Conservation (phyloP, 1,139 yeast genomes). For the Scheffersomyces insectosa region DNA sequence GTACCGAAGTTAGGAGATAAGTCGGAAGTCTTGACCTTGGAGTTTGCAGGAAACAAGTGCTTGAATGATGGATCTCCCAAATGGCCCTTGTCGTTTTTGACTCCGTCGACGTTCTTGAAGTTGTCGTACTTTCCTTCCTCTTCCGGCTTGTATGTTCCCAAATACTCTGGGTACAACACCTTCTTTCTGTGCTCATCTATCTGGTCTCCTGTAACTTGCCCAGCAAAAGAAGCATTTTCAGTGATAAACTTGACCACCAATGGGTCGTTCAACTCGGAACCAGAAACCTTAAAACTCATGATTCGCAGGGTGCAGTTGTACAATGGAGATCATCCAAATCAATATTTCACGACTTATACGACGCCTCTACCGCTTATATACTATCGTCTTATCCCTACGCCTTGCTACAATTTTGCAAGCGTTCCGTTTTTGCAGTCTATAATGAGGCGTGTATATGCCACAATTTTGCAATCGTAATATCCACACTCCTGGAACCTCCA, state of each 20-base stretch:
- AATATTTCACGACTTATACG: too few species aligned
- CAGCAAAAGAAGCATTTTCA: slow-evolving; percentile 2
- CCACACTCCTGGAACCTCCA: too few species aligned
- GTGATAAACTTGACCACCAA: slow-evolving; percentile 5
- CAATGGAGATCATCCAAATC: too few species aligned
- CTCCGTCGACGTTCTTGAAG: slow-evolving; percentile 20
- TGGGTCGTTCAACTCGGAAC: slow-evolving; percentile 13
- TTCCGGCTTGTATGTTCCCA: slow-evolving; percentile 15
- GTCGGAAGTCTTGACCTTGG: slow-evolving; percentile 14
- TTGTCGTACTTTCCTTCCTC: slow-evolving; percentile 22
- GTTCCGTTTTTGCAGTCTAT: too few species aligned
- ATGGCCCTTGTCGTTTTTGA: slow-evolving; percentile 26
- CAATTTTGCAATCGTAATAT: too few species aligned
- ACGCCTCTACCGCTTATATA: neutral
- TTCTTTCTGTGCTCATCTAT: slow-evolving; percentile 13
- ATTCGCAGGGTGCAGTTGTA: neutral
- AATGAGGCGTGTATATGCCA: too few species aligned
- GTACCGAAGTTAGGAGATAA: slow-evolving; percentile 36
- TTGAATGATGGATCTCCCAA: slow-evolving; percentile 30
- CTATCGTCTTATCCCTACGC: neutral
- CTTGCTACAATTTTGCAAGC: too few species aligned
- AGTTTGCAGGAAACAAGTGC: slow-evolving; percentile 24
- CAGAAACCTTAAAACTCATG: slow-evolving; percentile 1
- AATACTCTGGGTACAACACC: slow-evolving; percentile 25
- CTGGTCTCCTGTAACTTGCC: slow-evolving; percentile 2